Conservation (phyloP, 2,329 filamentous ascomycete species). For the Thermoascus crustaceus region DNA sequence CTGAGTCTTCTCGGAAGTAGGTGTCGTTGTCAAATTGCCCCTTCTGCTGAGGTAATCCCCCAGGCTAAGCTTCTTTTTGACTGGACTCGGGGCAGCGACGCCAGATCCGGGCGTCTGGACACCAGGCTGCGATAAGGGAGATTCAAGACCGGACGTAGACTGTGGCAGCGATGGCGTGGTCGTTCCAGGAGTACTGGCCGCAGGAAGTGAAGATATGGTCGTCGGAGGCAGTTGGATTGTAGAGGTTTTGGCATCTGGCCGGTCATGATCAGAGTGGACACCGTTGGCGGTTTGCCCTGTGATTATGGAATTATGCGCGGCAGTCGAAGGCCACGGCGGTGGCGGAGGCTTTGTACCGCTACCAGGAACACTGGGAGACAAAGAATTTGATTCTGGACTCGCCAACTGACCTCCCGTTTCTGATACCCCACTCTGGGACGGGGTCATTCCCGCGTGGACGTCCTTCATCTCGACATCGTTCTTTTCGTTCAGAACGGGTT, state of each 20-base stretch:
- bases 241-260: no score
- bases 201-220: slow-evolving; percentile 14
- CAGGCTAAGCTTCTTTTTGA: slow-evolving; percentile 44
- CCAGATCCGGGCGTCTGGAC: slow-evolving; percentile 19
- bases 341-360: slow-evolving; percentile 17
- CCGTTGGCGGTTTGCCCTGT: slow-evolving; percentile 13
- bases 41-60: slow-evolving; percentile 42
- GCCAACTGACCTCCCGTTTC: slow-evolving; percentile 4
- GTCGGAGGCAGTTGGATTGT: slow-evolving; percentile 22
- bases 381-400: not conserved
- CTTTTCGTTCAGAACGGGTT: slow-evolving; percentile 9
- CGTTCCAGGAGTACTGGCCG: slow-evolving; percentile 20
- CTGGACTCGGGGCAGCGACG: slow-evolving; percentile 37
- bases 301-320: slow-evolving; percentile 29
- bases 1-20: slow-evolving; percentile 34
- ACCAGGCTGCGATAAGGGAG: slow-evolving; percentile 15
- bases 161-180: slow-evolving; percentile 22
- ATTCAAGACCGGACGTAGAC: slow-evolving; percentile 21
- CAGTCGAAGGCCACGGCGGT: slow-evolving; percentile 31
- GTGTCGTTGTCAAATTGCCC: slow-evolving; percentile 31
- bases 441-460: slow-evolving; percentile 19
- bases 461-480: slow-evolving; percentile 44
- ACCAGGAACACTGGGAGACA: not conserved
- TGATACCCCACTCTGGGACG: slow-evolving; percentile 10
- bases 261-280: no score